A percentile compares a stretch with the other conserved stretches of the same genome.
phyloP scores from a whole-genome alignment of 345 rosid genomes.

The Microcos paniculata region DNA sequence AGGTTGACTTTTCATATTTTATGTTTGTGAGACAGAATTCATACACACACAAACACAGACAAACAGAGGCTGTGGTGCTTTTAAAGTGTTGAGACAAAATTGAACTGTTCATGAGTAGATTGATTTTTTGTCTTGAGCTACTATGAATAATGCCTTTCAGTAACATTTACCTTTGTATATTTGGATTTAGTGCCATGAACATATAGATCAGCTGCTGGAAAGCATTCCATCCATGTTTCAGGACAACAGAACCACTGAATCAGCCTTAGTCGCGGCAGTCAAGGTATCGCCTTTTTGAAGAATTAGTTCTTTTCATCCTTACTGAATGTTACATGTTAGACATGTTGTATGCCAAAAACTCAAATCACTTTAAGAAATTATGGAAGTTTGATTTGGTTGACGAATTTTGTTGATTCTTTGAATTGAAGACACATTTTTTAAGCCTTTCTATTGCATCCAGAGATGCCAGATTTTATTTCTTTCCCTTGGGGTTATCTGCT shows the following conservation, averaged over 20 bases:
- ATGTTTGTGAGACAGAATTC: not conserved
- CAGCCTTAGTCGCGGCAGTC: constrained; percentile 91
- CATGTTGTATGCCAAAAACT: not conserved
- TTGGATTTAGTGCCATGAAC: constrained; percentile 75
- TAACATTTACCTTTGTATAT: not conserved
- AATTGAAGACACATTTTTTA: not conserved
- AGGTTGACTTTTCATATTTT: constrained; percentile 47
- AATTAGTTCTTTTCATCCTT: not conserved
- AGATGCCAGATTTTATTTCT: constrained; percentile 2
- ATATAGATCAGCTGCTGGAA: constrained; percentile 82
- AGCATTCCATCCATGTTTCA: constrained; percentile 90
- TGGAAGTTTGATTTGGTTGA: not conserved
- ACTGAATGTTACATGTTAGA: not conserved
- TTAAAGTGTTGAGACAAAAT: not conserved
- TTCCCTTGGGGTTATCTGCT: not conserved
- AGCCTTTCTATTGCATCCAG: not conserved
- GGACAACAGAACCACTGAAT: constrained; percentile 77
- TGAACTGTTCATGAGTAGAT: not conserved
- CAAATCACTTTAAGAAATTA: not conserved
- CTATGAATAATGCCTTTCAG: not conserved
- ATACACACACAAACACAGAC: not conserved
- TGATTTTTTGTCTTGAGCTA: constrained; percentile 17
- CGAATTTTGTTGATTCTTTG: not conserved
- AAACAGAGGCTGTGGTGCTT: not conserved
- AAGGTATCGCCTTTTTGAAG: constrained; percentile 47